A percentile compares a stretch with the other conserved stretches of the same genome.
phyloP scores from a whole-genome alignment of 2,329 filamentous ascomycete genomes.

The Clarireedia homoeocarpa region DNA sequence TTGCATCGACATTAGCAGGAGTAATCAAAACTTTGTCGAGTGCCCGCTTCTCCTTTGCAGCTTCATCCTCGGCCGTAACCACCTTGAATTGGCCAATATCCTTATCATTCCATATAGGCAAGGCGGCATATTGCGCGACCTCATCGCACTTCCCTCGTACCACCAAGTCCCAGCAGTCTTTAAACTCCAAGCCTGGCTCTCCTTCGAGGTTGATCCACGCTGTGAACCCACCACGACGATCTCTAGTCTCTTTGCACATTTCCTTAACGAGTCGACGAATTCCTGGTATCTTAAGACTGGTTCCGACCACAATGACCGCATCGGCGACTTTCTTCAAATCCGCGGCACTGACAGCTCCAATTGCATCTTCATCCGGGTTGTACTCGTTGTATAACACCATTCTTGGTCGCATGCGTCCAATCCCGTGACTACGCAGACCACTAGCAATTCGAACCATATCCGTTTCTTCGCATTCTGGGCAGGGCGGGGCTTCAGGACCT shows the following conservation, averaged over 20 bases:
- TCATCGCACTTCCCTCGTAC: conserved; percentile 83
- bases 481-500: conserved; percentile 76
- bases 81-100: conserved; percentile 43
- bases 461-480: conserved; percentile 62
- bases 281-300: conserved; percentile 89
- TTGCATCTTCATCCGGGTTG: conserved; percentile 93
- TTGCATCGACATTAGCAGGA: conserved; percentile 31
- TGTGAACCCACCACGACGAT: conserved; percentile 74
- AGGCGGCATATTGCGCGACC: conserved; percentile 64
- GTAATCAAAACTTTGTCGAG: conserved; percentile 38
- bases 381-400: conserved; percentile 98
- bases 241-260: conserved; percentile 79
- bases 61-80: conserved; percentile 34
- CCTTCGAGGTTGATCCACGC: conserved; percentile 92
- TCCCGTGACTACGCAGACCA: conserved; percentile 86
- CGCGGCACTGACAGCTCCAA: conserved; percentile 79
- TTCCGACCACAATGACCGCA: conserved; percentile 89
- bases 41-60: conserved; percentile 33
- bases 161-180: conserved; percentile 88
- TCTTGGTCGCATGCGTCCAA: conserved; percentile 80
- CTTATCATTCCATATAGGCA: conserved; percentile 52
- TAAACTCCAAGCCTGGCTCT: conserved; percentile 76
- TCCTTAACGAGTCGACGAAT: conserved; percentile 85
- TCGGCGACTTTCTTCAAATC: conserved; percentile 83
- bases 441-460: conserved; percentile 71